phyloP scores from a whole-genome alignment of 176 grass and related monocot species.

The Luzula sylvatica region DNA sequence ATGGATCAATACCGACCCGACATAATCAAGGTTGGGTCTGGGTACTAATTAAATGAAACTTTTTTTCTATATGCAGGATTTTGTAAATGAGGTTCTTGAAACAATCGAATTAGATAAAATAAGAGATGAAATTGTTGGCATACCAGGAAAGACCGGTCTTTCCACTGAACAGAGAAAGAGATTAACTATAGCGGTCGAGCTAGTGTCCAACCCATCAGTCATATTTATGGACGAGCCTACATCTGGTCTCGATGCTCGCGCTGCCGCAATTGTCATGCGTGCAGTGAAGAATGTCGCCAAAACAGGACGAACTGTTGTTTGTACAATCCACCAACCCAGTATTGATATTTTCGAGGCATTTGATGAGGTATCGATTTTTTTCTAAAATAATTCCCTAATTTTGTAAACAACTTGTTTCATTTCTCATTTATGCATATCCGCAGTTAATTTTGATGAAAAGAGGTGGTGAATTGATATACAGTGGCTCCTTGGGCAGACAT shows the following conservation, averaged over 20 bases:
- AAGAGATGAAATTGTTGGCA: constrained; percentile 53
- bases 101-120: constrained; percentile 51
- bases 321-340: constrained; percentile 83
- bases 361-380: constrained; percentile 46
- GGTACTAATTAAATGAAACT: no score
- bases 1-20: no score
- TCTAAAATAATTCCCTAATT: background rate
- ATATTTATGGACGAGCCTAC: constrained; percentile 90
- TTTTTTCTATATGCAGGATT: constrained; percentile 31
- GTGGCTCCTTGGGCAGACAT: constrained; percentile 47
- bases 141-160: constrained; percentile 48
- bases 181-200: constrained; percentile 62
- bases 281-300: constrained; percentile 62
- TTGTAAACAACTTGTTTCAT: background rate
- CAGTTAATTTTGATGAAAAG: constrained; percentile 74
- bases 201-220: constrained; percentile 55
- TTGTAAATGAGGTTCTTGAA: constrained; percentile 73
- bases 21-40: no score
- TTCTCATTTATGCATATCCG: constrained; percentile 4
- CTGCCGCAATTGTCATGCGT: constrained; percentile 85
- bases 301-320: constrained; percentile 74
- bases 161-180: constrained; percentile 84
- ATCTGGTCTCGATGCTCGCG: constrained; percentile 73
- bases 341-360: constrained; percentile 89
- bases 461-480: constrained; percentile 78